phyloP scores from a whole-genome alignment of 805 yeast species.

The Babjeviella inositovora region DNA sequence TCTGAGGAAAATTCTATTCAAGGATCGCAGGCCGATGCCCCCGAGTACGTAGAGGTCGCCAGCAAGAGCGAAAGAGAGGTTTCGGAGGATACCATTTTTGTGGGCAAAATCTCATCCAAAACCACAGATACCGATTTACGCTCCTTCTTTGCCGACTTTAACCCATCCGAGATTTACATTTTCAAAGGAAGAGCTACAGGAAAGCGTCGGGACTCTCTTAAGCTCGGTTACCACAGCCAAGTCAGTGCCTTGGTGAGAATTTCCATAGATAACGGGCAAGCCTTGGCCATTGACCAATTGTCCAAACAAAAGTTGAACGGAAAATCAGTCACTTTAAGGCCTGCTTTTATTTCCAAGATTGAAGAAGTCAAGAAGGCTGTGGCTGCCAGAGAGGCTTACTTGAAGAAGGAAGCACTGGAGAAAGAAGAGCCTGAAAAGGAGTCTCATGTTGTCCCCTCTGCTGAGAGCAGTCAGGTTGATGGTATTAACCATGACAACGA shows the following conservation, averaged over 20 bases:
- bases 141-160: constrained; percentile 22
- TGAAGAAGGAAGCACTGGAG: constrained; percentile 3
- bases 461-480: too few relatives aligned
- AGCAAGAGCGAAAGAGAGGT: constrained; percentile 3
- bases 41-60: not conserved
- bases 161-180: constrained; percentile 29
- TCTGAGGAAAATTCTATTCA: too few relatives aligned
- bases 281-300: constrained; percentile 22
- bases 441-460: too few relatives aligned
- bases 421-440: constrained; percentile 4
- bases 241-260: constrained; percentile 37
- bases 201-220: constrained; percentile 7
- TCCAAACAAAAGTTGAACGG: constrained; percentile 18
- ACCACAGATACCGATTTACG: constrained; percentile 26
- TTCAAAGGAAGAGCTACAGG: constrained; percentile 17
- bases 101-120: constrained; percentile 19
- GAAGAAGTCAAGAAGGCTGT: constrained; percentile 24
- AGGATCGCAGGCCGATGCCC: too few relatives aligned
- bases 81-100: constrained; percentile 28
- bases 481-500: too few relatives aligned
- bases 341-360: constrained; percentile 23
- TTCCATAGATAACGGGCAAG: constrained; percentile 20
- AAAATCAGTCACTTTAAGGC: constrained; percentile 14
- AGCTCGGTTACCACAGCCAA: constrained; percentile 14
- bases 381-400: too few relatives aligned